Evolutionary conservation across 345 rosid species (phyloP).

Genomic region (Syzygium aqueum): DNA sequence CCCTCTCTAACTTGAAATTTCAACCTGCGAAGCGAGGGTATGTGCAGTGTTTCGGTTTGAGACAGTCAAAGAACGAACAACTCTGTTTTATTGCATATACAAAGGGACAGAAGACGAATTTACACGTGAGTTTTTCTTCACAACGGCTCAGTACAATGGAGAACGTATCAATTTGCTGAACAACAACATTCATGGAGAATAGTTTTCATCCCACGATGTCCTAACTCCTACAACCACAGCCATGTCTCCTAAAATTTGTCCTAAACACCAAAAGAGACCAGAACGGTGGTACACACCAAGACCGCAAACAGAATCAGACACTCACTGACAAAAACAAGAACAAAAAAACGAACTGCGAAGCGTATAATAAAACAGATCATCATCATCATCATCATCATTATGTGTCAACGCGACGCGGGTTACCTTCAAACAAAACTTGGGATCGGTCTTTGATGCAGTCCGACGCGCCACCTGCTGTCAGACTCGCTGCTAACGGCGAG

Average conservation of each 20-base stretch:
- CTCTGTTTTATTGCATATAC: background rate
- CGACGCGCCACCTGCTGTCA: background rate
- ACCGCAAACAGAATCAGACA: background rate
- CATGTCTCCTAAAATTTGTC: background rate
- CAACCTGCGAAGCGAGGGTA: background rate
- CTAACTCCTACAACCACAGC: background rate
- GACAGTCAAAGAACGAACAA: background rate
- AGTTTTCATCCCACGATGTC: background rate
- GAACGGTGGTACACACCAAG: background rate
- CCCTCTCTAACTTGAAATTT: background rate
- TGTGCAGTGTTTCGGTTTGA: background rate
- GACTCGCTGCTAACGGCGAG: background rate
- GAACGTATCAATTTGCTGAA: background rate
- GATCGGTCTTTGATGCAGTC: background rate
- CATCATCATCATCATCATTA: background rate
- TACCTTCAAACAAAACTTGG: background rate
- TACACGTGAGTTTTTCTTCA: background rate
- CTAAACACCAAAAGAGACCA: background rate
- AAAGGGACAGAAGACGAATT: background rate
- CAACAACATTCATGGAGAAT: background rate
- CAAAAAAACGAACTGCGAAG: background rate
- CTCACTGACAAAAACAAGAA: background rate
- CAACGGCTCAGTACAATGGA: background rate
- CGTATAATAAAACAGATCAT: background rate
- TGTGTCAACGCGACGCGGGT: background rate